phyloP scores from a whole-genome alignment of 2,329 filamentous ascomycete genomes.

The Hypoxylon sp. region DNA sequence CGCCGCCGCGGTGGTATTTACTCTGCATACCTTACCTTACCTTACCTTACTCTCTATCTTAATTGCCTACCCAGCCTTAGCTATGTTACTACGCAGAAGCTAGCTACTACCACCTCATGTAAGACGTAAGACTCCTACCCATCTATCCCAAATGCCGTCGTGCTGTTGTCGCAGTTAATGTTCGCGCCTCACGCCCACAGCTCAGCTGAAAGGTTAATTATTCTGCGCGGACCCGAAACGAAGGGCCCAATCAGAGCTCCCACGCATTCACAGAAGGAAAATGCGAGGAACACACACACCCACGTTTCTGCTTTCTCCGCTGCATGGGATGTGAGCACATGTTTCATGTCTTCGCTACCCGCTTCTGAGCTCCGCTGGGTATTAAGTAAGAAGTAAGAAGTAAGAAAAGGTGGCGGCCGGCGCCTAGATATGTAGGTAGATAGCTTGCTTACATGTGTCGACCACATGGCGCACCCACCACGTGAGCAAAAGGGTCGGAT shows the following conservation, averaged over 20 bases:
- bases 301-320: background rate
- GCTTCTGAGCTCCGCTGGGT: background rate
- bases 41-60: background rate
- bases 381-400: background rate
- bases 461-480: constrained; percentile 30
- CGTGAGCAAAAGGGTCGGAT: constrained; percentile 24
- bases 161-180: background rate
- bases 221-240: background rate
- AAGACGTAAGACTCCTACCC: constrained; percentile 5
- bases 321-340: background rate
- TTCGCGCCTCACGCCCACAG: constrained; percentile 21
- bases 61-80: background rate
- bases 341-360: constrained; percentile 32
- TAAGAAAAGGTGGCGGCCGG: constrained; percentile 31
- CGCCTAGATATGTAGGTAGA: constrained; percentile 17
- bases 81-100: background rate
- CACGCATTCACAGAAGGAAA: background rate
- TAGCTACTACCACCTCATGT: background rate
- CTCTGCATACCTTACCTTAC: background rate
- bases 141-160: constrained; percentile 1
- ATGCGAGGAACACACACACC: background rate
- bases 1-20: background rate
- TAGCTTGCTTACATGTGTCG: constrained; percentile 13
- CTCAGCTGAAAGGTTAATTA: constrained; percentile 15
- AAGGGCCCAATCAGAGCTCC: background rate